A percentile compares a stretch with the other conserved stretches of the same genome.
Evolutionary conservation across 306 rosid genomes (phyloP).

Genomic region (Sicyos baderoa): DNA sequence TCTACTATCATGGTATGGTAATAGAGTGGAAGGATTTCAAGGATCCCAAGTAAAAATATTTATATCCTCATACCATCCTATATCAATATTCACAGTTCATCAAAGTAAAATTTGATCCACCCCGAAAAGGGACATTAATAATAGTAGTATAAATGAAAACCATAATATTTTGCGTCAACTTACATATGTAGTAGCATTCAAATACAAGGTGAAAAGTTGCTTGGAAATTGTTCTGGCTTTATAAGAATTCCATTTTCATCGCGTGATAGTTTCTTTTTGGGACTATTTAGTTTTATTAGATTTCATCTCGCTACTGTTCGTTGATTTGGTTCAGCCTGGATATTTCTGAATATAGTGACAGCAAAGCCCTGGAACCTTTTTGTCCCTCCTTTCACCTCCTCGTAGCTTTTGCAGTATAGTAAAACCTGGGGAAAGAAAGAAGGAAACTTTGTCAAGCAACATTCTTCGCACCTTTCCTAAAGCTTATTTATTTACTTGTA

Average conservation of each 20-base stretch:
- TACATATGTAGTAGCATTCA: not conserved
- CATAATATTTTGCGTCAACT: not conserved
- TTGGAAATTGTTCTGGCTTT: not conserved
- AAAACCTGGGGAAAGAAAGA: too few relatives aligned
- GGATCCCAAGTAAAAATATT: not conserved
- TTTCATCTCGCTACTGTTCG: not conserved
- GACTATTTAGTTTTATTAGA: not conserved
- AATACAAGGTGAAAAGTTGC: not conserved
- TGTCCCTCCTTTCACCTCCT: too few relatives aligned
- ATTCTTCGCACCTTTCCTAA: too few relatives aligned
- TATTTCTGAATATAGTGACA: not conserved
- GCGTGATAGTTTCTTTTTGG: not conserved
- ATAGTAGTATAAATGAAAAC: not conserved
- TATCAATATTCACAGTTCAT: not conserved
- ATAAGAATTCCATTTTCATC: slow-evolving; percentile 3
- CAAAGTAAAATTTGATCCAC: slow-evolving; percentile 7
- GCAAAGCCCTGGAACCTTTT: too few relatives aligned
- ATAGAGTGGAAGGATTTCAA: not conserved
- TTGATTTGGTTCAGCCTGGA: not conserved
- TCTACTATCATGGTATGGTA: not conserved
- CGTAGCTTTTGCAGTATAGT: too few relatives aligned
- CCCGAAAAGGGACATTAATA: not conserved
- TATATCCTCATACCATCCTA: not conserved
- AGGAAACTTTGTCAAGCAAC: too few relatives aligned
- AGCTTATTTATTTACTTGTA: not conserved